Conservation (phyloP, 179 eudicot species). For the Corrigiola litoralis region DNA sequence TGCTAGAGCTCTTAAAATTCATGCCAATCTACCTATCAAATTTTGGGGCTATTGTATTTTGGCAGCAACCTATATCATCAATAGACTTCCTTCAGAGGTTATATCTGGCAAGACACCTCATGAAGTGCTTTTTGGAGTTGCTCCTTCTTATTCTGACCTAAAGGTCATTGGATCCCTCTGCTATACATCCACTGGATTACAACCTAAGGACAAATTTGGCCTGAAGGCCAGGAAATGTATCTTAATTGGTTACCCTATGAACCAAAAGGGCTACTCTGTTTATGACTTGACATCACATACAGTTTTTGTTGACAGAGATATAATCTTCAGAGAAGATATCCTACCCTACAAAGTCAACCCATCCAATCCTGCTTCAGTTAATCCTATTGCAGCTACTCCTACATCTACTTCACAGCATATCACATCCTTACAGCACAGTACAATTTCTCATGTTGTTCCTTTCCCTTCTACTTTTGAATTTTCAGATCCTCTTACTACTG, state of each 20-base stretch:
- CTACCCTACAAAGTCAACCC: not conserved
- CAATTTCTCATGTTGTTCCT: no score
- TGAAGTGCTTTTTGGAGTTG: not conserved
- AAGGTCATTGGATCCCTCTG: not conserved
- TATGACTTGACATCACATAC: not conserved
- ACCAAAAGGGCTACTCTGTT: not conserved
- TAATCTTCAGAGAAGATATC: not conserved
- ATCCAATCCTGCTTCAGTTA: no score
- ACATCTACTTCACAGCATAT: no score
- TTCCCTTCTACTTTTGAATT: no score
- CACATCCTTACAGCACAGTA: no score
- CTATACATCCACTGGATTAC: not conserved
- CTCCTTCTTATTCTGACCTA: not conserved
- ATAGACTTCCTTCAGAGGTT: not conserved
- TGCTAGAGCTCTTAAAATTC: not conserved
- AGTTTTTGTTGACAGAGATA: not conserved
- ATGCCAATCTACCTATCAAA: not conserved
- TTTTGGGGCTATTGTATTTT: slow-evolving; percentile 2
- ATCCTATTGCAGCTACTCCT: no score
- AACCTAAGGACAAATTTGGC: not conserved
- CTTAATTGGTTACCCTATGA: not conserved
- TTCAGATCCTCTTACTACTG: no score
- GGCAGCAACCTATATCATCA: not conserved
- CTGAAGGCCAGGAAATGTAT: not conserved
- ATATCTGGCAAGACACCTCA: not conserved